Evolutionary conservation across 2,329 filamentous ascomycete species (phyloP), one percentile per base, ranked within the genome.

Genomic region (Verticillium nonalfalfae): DNA sequence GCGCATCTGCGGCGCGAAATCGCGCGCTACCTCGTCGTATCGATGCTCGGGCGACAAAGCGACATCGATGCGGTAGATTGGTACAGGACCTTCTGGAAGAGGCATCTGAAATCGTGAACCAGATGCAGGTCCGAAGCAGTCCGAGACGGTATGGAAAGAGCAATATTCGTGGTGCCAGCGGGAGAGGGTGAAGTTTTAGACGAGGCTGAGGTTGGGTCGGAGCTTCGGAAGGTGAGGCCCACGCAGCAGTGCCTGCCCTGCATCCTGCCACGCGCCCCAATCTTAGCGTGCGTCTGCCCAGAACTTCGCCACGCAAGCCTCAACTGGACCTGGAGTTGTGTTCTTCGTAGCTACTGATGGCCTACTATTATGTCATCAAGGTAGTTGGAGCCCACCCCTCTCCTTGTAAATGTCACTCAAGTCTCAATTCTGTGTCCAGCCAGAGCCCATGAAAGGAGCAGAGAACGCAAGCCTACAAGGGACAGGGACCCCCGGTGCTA

Each of bases 21-120:
- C 74, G 5, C 60, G 68, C 18, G 79, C 80, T 1, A 87, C 70
- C 35, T 77, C 69, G 18, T 74, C 69, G 70, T 86, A 87, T 58
- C 84, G 78, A 62, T 81, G 69, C 34, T 73, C 68, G 1, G 85
- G 83, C 1, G 82, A 77, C 2, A 79, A 76, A 1, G 81, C 82
- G 3, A 87, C 76, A 65, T 87, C 79, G 64, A 87, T 85, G 13
- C 66, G 66, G 60, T 69, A 69, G 10, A 35, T 40, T 13, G 56
- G 56, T 11, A 60, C 61, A 61, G 63, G 40, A 64, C 64, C 36
- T 66, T 65, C 26, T 7, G 61, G 31, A 11, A 59, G 15, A 18
- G 59, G 4, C 59, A 62, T 61, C n/a, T 39, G 39, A 26, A 21
- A n/a, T 13, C 21, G 26, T 31, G 26, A 56, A 36, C 13, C 35